Base-by-base conservation (phyloP, 371 early-diverging fungal species). In the Apophysomyces ossiformis region DNA sequence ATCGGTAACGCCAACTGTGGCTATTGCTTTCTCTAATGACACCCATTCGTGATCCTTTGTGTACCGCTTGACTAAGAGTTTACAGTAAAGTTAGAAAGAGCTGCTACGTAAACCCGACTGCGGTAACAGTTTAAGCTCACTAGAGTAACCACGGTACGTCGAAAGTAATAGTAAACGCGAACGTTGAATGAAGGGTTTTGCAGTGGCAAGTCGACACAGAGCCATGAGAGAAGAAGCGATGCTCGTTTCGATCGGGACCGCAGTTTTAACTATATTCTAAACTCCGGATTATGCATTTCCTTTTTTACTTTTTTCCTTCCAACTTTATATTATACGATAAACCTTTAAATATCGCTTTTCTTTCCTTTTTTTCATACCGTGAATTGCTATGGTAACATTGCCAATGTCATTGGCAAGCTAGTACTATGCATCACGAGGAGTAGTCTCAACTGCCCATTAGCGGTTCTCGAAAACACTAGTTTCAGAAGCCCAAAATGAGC, bases 11-110 rank as follows among this genome's bases (percentile, higher is more conserved):
- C 96, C 96, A 44, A 95, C 72, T 39, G 94, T 94, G 41, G 82
- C 95, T 50, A 91, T 74, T 57, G 80, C 86, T 63, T 82, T 70
- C 41, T 86, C 76, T 57, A 84, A 69, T 26, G 71, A 45, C 58
- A 94, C 74, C 95, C 95, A 95, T 77, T 95, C 96, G 83, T 95
- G 96, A 39, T 93, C 92, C 61, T 74, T 61, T 15, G 95, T 93
- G 85, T 81, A 96, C 61, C 78, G 81, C 69, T 50, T 50, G 54
- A 9, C 21, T n/a, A 21, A 50, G 3, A 11, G 21, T 50, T 5
- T 7, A 32, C 54, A 11, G 7, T 5, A n/a, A 18, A 21, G 9
- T 18, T 6, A 9, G 21, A 7, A 16, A 50, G 21, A 26, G 32
- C 32, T 26, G 32, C 2, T 2, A 26, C 32, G 3, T 26, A 26